Conservation (phyloP, 306 rosid species). For the Bauhinia variegata region DNA sequence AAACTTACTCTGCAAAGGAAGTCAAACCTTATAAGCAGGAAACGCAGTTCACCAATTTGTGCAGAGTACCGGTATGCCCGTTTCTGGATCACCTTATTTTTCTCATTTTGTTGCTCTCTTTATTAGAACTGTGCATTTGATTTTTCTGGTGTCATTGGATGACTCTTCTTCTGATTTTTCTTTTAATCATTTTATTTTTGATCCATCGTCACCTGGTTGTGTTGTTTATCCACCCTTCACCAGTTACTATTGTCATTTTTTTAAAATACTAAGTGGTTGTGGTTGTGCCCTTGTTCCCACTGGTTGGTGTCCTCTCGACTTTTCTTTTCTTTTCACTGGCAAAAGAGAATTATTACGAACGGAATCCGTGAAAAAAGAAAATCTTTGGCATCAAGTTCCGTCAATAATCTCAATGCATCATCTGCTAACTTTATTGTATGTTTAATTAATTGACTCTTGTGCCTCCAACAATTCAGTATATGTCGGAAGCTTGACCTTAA, state of each 20-base stretch:
- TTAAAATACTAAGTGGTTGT: too few species aligned
- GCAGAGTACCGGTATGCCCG: conserved; percentile 68
- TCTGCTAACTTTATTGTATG: too few species aligned
- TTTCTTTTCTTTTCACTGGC: too few species aligned
- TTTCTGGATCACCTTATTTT: conserved; percentile 10
- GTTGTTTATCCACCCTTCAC: too few species aligned
- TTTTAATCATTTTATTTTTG: too few species aligned
- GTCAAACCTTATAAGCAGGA: conserved; percentile 44
- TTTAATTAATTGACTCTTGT: too few species aligned
- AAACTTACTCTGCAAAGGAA: conserved; percentile 57
- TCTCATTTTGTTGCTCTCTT: not conserved
- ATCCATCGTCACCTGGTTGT: too few species aligned
- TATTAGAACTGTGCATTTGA: not conserved
- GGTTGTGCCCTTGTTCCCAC: not conserved
- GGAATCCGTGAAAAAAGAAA: not conserved
- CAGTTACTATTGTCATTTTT: too few species aligned
- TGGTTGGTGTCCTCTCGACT: too few species aligned
- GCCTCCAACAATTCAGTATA: too few species aligned
- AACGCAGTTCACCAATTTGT: conserved; percentile 51
- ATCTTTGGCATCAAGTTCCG: not conserved
- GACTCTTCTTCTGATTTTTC: not conserved
- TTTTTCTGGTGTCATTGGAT: not conserved
- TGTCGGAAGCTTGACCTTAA: too few species aligned
- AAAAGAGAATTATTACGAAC: not conserved
- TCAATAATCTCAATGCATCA: too few species aligned